phyloP scores from a whole-genome alignment of 1,284 basidiomycete species.

The Meripilus lineatus region DNA sequence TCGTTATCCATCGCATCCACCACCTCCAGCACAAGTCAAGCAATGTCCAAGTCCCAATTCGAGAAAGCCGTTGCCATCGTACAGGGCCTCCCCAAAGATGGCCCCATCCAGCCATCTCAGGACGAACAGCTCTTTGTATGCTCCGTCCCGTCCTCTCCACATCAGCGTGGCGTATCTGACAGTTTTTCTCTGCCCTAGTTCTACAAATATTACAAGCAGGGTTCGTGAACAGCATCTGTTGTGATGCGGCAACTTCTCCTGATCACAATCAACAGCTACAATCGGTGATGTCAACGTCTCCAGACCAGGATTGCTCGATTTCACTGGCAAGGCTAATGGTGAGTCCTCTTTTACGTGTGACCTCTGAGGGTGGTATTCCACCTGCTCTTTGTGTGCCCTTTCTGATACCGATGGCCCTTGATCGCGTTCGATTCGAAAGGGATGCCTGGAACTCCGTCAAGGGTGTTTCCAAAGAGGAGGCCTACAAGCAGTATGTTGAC shows the following conservation, averaged over 20 bases:
- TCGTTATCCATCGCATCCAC: slow-evolving; percentile 5
- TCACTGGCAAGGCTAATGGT: slow-evolving; percentile 83
- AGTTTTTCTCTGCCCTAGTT: slow-evolving; percentile 52
- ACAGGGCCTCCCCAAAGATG: slow-evolving; percentile 70
- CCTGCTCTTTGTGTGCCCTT: slow-evolving; percentile 8
- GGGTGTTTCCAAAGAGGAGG: slow-evolving; percentile 68
- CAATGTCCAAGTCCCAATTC: slow-evolving; percentile 67
- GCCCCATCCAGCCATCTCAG: slow-evolving; percentile 70
- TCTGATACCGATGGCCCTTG: slow-evolving; percentile 9
- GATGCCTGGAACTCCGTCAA: slow-evolving; percentile 84
- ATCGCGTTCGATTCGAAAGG: slow-evolving; percentile 38
- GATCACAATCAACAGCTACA: slow-evolving; percentile 47
- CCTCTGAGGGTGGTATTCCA: no score
- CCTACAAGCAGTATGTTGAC: slow-evolving; percentile 66
- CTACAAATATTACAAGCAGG: slow-evolving; percentile 92
- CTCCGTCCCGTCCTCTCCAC: slow-evolving; percentile 10
- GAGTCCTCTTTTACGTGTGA: no score
- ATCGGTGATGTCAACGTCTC: slow-evolving; percentile 65
- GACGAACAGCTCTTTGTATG: slow-evolving; percentile 78
- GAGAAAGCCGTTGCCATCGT: slow-evolving; percentile 77
- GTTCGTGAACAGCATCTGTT: slow-evolving; percentile 28
- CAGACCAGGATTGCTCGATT: slow-evolving; percentile 73
- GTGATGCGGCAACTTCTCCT: slow-evolving; percentile 2
- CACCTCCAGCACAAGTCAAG: slow-evolving; percentile 17
- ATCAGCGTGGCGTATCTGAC: slow-evolving; percentile 7